Base-by-base conservation (phyloP, 192 early-diverging fungal species). In the Diversispora eburnea region DNA sequence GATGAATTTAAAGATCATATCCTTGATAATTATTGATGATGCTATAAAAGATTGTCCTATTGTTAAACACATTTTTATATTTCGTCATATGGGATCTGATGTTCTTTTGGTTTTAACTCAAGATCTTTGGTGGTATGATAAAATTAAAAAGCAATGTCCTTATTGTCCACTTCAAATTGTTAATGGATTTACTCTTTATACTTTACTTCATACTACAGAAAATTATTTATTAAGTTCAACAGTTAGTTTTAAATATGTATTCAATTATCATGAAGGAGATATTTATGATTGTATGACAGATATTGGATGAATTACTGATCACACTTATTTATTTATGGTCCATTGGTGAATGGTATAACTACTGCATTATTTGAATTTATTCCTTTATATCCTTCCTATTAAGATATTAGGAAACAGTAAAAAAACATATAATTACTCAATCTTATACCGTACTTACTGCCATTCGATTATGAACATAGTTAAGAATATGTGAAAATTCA, bases 381-480 rank as follows among this genome's bases (percentile, higher is more conserved):
- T 33, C 96, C 96, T 42, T 94, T 95, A 56, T 97, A 95, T 80
- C 96, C 96, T 55, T 88, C 75, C 87, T 90, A 43, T 83, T 85
- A 58, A 88, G 91, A 70, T 93, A 88, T 88, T 93, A 92, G 92
- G 83, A 90, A 77, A 81, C 92, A 46, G 88, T 97, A 46, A 91
- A 92, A 76, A 89, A 92, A 56, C 93, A 94, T 88, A 92, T 92
- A 81, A 84, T 98, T 78, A 97, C 95, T 43, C 94, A 96, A 78
- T 95, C 97, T 82, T 98, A 97, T 85, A 98, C 96, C 48, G 96
- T 95, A 3, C 96, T 95, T 52, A 98, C 96, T 42, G 96, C 96
- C 61, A 97, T 98, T 77, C 92, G 96, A 59, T 93, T 95, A 19
- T 86, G 87, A 94, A 49, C 79, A 93, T 22, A 94, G 95, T 76